Evolutionary conservation across 192 early-diverging fungal genomes (phyloP), one percentile per base, ranked within the genome.

Genomic region (Rhizophagus clarus): DNA sequence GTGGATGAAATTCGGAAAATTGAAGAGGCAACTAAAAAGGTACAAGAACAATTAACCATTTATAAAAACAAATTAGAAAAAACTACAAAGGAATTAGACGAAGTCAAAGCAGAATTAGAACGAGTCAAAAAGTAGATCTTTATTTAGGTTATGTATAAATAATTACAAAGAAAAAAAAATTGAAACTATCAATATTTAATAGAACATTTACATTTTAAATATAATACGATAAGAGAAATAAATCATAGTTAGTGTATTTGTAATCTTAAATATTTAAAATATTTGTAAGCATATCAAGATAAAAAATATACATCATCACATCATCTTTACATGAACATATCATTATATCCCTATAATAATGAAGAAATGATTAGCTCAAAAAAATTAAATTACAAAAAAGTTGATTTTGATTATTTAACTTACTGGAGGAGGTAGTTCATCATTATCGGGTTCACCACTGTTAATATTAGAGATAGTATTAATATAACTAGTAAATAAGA

Each of bases 361-460:
- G 8, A 78, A 47, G 29, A n/a, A 49, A 45, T 42, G 56, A 68
- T 31, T 42, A 66, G 24, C 0, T 62, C n/a, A 9, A 64, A 76
- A n/a, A 62, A 22, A 40, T 37, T 17, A 8, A 17, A 34, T n/a
- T 15, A 64, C 10, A 62, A 63, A 76, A 24, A 40, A 37, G 37
- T 37, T 24, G 12, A 61, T 24, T 61, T 34, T 42, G 42, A 71
- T 8, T 45, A 42, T 40, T 8, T 14, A 37, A 63, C 42, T 49
- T 78, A 78, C 76, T 40, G 93, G 93, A 29, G 93, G 93, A 45
- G 89, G 88, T 2, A 91, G 81, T 28, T 95, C 92, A 83, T 95
- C 93, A 72, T 91, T 91, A 74, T 95, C 92, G 4, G 93, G 92
- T 24, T 92, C 93, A 61, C 92, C 92, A 42, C 88, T 85, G 69